Evolutionary conservation across 2,329 filamentous ascomycete genomes (phyloP), one percentile per base, ranked within the genome.

Genomic region (Orbilia brochopaga): DNA sequence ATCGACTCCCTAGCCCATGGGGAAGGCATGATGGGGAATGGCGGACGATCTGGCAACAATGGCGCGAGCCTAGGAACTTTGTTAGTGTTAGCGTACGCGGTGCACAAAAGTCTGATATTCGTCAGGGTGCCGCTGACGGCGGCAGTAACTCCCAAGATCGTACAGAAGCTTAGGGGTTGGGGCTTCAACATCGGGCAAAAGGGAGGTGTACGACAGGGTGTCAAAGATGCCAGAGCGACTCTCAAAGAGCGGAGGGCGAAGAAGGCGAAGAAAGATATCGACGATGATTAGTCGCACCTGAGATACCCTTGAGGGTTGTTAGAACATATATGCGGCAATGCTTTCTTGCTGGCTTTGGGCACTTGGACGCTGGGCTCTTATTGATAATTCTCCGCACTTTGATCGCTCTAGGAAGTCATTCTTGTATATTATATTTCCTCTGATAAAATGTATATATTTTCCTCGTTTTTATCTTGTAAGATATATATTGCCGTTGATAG

Each of bases 141-240:
- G 11, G 93, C 92, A 1, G 84, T 97, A 35, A 92, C 91, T 7
- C 94, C 94, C 1, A 97, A 95, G 80, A 88, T 97, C n/a, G 94
- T 97, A 77, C 95, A 91, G 80, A 86, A 87, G 11, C 82, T 99
- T 27, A 84, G 93, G 74, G 85, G 86, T 11, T 96, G 93, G 91
- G 94, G 94, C 3, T 97, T 91, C 88, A 87, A 97, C 78, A 94
- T 99, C 78, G 93, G 93, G 56, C 96, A 91, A 83, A 84, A 87
- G 76, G 86, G 82, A 75, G 78, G 78, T 32, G 78, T 76, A 2
- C 78, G 78, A 58, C 77, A 77, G 35, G 60, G 76, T 1, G 64
- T 67, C 54, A 69, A 37, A n/a, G 67, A 56, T 40, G 63, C 54
- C 21, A 56, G 59, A 35, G 64, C 56, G 5, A 65, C 51, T 37